phyloP scores from a whole-genome alignment of 2,329 filamentous ascomycete species.

The Diaporthe destruens region DNA sequence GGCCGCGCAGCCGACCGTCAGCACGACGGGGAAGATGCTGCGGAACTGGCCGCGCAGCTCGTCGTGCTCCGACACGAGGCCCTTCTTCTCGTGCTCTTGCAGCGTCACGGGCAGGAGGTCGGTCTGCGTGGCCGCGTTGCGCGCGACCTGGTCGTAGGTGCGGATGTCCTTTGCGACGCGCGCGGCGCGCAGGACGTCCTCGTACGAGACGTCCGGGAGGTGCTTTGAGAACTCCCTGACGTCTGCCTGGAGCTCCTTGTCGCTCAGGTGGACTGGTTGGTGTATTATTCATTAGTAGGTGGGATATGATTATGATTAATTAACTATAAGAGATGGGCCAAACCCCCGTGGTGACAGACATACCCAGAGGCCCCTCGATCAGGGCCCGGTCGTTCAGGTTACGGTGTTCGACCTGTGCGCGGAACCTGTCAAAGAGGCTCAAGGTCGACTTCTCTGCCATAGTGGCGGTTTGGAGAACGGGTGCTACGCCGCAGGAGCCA shows the following conservation, averaged over 20 bases:
- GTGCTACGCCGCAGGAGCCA: not conserved
- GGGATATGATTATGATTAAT: no score
- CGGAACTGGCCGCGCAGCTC: constrained; percentile 53
- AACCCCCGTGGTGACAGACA: not conserved
- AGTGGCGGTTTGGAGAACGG: not conserved
- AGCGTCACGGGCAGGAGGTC: constrained; percentile 52
- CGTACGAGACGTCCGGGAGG: constrained; percentile 48
- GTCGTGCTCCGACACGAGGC: constrained; percentile 55
- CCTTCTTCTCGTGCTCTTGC: constrained; percentile 52
- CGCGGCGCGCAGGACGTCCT: constrained; percentile 54
- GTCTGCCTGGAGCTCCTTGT: constrained; percentile 54
- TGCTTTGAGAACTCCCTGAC: constrained; percentile 50
- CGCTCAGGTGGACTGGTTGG: constrained; percentile 52
- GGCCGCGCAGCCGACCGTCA: constrained; percentile 59
- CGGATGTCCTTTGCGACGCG: constrained; percentile 56
- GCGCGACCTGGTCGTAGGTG: constrained; percentile 54
- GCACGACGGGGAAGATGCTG: constrained; percentile 56
- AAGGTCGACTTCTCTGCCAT: constrained; percentile 16
- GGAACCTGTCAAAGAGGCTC: constrained; percentile 14
- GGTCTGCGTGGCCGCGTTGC: constrained; percentile 43
- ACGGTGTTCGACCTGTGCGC: constrained; percentile 26
- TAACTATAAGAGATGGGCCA: no score
- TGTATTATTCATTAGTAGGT: constrained; percentile 43
- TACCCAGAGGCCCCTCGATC: constrained; percentile 40
- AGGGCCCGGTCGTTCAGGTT: constrained; percentile 34